Evolutionary conservation across 1,284 basidiomycete genomes (phyloP).

Genomic region (Gymnopus androsaceus): DNA sequence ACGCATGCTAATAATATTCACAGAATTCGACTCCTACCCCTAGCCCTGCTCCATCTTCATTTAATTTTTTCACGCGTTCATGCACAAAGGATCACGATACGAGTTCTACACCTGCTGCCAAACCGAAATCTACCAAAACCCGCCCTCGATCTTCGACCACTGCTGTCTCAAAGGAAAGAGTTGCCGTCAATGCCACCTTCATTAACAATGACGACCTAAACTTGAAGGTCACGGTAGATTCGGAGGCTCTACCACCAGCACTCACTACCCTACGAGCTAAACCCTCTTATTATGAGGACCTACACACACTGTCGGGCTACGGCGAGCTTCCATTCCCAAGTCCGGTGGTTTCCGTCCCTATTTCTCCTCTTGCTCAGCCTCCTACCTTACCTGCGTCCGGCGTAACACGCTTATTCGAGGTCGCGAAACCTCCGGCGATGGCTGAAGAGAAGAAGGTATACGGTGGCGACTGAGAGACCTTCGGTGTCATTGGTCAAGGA

Average conservation of each 20-base stretch:
- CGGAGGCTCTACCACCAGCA: not conserved
- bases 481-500: not conserved
- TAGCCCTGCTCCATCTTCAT: no score
- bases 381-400: not conserved
- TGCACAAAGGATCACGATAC: no score
- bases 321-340: slow-evolving; percentile 2
- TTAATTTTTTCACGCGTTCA: no score
- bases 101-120: not conserved
- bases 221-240: no score
- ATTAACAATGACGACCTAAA: not conserved
- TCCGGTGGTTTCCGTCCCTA: not conserved
- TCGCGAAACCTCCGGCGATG: slow-evolving; percentile 5
- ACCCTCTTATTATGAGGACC: slow-evolving; percentile 1
- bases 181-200: not conserved
- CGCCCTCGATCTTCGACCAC: slow-evolving; percentile 5
- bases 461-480: not conserved
- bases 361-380: no score
- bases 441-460: slow-evolving; percentile 6
- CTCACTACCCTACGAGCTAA: not conserved
- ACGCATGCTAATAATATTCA: no score
- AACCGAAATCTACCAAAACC: not conserved
- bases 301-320: slow-evolving; percentile 1
- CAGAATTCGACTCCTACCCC: no score
- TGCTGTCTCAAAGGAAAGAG: not conserved
- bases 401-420: not conserved